These are phyloP conservation scores for Aquilaria yunnanensis DNA, from an alignment of 345 rosid species.

Conservation along the genomic window DNA sequence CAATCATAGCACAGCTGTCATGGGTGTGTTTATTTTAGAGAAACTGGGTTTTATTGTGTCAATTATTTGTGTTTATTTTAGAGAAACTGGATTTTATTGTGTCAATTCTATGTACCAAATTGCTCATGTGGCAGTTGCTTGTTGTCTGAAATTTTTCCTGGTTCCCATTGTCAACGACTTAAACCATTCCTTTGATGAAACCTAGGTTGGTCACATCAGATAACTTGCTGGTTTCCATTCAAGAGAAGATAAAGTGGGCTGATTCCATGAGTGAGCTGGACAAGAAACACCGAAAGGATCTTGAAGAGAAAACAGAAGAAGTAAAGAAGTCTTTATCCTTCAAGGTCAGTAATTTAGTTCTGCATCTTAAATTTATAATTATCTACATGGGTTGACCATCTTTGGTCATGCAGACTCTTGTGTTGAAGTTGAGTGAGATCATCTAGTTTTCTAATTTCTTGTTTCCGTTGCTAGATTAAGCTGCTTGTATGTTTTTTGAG, in stretches of 20 bases:
- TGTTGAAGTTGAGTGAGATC: too few relatives aligned
- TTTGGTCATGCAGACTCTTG: not conserved
- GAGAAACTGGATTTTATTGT: too few relatives aligned
- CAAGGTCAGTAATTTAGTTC: conserved; percentile 81
- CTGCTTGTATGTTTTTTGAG: too few relatives aligned
- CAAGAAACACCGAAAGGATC: conserved; percentile 77
- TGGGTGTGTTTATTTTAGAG: too few relatives aligned
- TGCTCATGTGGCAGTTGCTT: too few relatives aligned
- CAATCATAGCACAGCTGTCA: too few relatives aligned
- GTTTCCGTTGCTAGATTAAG: too few relatives aligned
- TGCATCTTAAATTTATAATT: not conserved
- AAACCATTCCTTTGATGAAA: conserved; percentile 14
- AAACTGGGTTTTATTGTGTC: too few relatives aligned
- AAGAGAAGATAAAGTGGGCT: conserved; percentile 99
- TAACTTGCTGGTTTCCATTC: conserved; percentile 71
- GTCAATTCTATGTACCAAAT: too few relatives aligned
- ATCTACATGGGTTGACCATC: not conserved
- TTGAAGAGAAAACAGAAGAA: conserved; percentile 76
- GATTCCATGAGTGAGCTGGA: conserved; percentile 88
- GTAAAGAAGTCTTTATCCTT: conserved; percentile 70
- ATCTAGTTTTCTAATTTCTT: too few relatives aligned
- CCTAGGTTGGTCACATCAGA: conserved; percentile 85
- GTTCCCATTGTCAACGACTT: not conserved
- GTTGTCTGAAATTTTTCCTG: not conserved
- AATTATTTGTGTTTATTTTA: too few relatives aligned